Conservation (phyloP, 371 early-diverging fungal genomes). For the Mucor saturninus region DNA sequence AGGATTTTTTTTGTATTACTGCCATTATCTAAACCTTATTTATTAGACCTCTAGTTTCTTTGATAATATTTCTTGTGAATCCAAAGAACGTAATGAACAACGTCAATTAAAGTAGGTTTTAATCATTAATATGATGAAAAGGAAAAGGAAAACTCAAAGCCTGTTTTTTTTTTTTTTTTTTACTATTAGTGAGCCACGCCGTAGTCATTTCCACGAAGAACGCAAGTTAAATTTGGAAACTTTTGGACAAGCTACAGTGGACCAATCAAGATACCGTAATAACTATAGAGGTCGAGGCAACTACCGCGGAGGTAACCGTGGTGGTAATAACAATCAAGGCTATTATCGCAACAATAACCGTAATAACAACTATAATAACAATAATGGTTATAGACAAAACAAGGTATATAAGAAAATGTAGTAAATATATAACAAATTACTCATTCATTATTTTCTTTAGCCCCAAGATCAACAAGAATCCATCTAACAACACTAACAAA, state of each 20-base stretch:
- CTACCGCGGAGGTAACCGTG: constrained; percentile 42
- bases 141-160: neutral
- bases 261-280: constrained; percentile 68
- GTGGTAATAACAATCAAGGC: constrained; percentile 21
- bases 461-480: constrained; percentile 8
- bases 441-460: neutral
- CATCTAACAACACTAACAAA: neutral
- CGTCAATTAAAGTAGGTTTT: constrained; percentile 18
- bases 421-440: neutral
- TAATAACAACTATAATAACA: constrained; percentile 38
- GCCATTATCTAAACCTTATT: neutral
- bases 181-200: constrained; percentile 60
- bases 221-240: constrained; percentile 92
- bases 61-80: constrained; percentile 97
- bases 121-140: too few species aligned
- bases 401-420: neutral
- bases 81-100: constrained; percentile 78
- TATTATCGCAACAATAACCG: constrained; percentile 44
- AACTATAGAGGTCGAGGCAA: constrained; percentile 61
- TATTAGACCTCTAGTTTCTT: constrained; percentile 82
- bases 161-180: neutral
- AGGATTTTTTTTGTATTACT: neutral
- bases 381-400: constrained; percentile 18
- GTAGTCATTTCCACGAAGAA: constrained; percentile 84
- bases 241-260: constrained; percentile 86